These are phyloP conservation scores for Wickerhamiella lipophila DNA, from an alignment of 805 yeast species.

Conservation along the genomic window DNA sequence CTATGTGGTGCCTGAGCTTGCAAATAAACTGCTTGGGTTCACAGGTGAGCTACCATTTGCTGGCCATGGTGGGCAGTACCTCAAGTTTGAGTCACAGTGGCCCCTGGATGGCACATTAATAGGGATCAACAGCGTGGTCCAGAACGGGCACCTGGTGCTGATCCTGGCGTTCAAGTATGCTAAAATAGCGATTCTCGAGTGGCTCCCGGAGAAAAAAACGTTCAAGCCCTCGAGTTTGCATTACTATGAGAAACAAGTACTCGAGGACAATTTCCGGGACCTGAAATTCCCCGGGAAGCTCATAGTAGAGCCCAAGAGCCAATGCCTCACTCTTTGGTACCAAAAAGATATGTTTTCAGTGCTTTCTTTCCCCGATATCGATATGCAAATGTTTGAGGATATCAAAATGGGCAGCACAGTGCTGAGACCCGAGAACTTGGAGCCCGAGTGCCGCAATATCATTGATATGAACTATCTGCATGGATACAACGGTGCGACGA, in stretches of 20 bases:
- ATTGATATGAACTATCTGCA: slow-evolving; percentile 59
- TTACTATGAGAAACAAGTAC: slow-evolving; percentile 62
- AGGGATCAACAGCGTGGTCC: slow-evolving; percentile 33
- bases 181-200: slow-evolving; percentile 60
- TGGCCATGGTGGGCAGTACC: slow-evolving; percentile 17
- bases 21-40: not conserved
- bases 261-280: slow-evolving; percentile 25
- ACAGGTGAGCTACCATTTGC: slow-evolving; percentile 22
- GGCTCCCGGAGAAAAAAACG: slow-evolving; percentile 44
- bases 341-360: slow-evolving; percentile 54
- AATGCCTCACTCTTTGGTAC: slow-evolving; percentile 39
- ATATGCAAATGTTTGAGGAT: slow-evolving; percentile 25
- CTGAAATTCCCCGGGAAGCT: slow-evolving; percentile 33
- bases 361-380: slow-evolving; percentile 25
- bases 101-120: slow-evolving; percentile 58
- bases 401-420: slow-evolving; percentile 40
- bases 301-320: slow-evolving; percentile 48
- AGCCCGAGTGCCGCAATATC: slow-evolving; percentile 45
- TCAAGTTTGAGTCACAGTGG: slow-evolving; percentile 47
- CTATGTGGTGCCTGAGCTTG: not conserved
- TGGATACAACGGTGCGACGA: slow-evolving; percentile 71
- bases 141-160: slow-evolving; percentile 40
- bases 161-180: slow-evolving; percentile 59
- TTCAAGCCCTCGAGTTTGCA: slow-evolving; percentile 72
- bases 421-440: slow-evolving; percentile 44